Conservation (phyloP, 768 basidiomycete genomes). For the Hygrophoropsis aurantiaca region DNA sequence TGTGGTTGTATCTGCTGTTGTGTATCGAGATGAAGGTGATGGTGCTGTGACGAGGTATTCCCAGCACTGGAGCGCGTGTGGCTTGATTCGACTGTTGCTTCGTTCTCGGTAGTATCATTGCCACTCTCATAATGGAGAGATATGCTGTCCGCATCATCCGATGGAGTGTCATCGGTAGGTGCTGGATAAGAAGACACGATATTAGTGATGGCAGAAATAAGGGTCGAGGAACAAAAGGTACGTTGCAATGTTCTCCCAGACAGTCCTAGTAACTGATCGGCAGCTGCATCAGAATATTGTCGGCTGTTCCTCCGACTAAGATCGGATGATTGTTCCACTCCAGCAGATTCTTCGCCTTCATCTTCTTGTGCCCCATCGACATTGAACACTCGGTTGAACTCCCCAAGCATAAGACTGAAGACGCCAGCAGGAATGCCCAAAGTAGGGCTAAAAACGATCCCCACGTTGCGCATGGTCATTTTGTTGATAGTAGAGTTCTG, state of each 20-base stretch:
- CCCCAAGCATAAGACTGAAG: conserved; percentile 90
- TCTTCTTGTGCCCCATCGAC: conserved; percentile 45
- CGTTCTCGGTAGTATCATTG: conserved; percentile 66
- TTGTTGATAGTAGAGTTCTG: conserved; percentile 89
- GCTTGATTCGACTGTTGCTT: conserved; percentile 45
- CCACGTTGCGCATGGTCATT: conserved; percentile 99
- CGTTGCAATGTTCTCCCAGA: conserved; percentile 66
- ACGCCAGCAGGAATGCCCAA: conserved; percentile 97
- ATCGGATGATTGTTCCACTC: conserved; percentile 24
- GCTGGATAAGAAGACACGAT: conserved; percentile 22
- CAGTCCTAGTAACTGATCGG: conserved; percentile 80
- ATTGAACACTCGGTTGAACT: conserved; percentile 93
- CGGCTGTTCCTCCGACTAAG: conserved; percentile 74
- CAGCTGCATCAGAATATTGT: conserved; percentile 80
- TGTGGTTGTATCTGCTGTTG: background rate
- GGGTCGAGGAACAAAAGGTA: conserved; percentile 36
- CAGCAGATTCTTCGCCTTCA: conserved; percentile 24
- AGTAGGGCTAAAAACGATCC: conserved; percentile 97
- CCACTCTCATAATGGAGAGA: conserved; percentile 75
- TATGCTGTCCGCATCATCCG: conserved; percentile 67
- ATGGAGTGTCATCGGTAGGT: conserved; percentile 59
- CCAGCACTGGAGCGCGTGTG: conserved; percentile 41
- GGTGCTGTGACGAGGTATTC: conserved; percentile 31
- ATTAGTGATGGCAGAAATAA: conserved; percentile 15
- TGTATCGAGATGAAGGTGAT: conserved; percentile 39